These are phyloP conservation scores for Theobroma cacao DNA, from an alignment of 345 rosid species.

Conservation along the genomic window DNA sequence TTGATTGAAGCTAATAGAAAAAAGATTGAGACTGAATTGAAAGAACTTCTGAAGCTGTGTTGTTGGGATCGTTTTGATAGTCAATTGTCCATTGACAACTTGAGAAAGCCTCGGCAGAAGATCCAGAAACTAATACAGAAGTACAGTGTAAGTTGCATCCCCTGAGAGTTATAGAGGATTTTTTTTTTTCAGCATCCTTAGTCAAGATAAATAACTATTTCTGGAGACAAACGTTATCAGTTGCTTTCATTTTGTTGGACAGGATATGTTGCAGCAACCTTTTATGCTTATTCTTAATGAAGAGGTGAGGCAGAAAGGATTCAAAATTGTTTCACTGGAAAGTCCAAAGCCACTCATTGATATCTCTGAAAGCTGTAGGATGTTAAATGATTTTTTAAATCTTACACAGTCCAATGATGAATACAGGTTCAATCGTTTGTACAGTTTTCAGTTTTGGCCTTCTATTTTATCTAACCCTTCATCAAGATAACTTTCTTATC, in stretches of 20 bases:
- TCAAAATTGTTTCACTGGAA: constrained; percentile 32
- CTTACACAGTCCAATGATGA: constrained; percentile 35
- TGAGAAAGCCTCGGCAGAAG: constrained; percentile 70
- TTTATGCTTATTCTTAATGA: constrained; percentile 62
- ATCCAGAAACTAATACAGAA: constrained; percentile 70
- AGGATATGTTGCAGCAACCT: constrained; percentile 75
- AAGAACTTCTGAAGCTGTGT: constrained; percentile 63
- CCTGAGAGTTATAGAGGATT: not conserved
- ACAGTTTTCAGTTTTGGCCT: constrained; percentile 3
- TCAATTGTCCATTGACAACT: constrained; percentile 47
- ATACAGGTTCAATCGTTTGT: constrained; percentile 43
- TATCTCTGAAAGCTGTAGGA: constrained; percentile 32
- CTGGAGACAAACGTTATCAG: not conserved
- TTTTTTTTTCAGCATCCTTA: not conserved
- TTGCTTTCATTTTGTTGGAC: constrained; percentile 23
- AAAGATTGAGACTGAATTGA: constrained; percentile 57
- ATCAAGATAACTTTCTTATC: constrained; percentile 3
- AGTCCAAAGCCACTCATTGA: constrained; percentile 35
- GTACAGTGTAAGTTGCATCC: constrained; percentile 55
- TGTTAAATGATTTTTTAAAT: constrained; percentile 38
- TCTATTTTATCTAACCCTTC: constrained; percentile 16
- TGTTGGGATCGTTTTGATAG: constrained; percentile 75
- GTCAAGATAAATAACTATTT: not conserved
- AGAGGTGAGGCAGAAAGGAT: constrained; percentile 42
- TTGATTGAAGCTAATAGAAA: constrained; percentile 51